Evolutionary conservation across 441 rosid species (phyloP).

Genomic region (Geranium incanum): DNA sequence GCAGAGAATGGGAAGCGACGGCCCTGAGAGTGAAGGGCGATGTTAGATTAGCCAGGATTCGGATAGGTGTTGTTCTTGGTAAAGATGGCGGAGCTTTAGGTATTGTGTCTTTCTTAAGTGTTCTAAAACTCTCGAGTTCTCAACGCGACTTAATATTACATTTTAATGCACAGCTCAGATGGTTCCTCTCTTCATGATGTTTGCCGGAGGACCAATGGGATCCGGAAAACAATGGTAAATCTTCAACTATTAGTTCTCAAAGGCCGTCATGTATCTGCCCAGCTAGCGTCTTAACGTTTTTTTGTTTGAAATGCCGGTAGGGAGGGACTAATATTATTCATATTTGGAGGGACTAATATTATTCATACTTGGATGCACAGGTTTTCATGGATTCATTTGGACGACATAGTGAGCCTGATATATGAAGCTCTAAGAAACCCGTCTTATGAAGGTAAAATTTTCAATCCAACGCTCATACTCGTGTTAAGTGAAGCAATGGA

Average conservation of each 20-base stretch:
- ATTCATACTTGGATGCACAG: conserved; percentile 22
- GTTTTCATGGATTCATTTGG: conserved; percentile 97
- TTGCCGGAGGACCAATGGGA: conserved; percentile 22
- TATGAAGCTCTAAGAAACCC: conserved; percentile 72
- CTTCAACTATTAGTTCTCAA: background rate
- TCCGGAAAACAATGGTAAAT: conserved; percentile 21
- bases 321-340: no score
- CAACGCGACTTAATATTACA: no score
- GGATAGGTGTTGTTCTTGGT: conserved; percentile 89
- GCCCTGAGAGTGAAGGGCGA: conserved; percentile 63
- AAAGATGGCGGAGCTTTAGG: conserved; percentile 97
- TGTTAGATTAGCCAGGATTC: conserved; percentile 76
- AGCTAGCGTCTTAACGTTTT: no score
- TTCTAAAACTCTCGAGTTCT: no score
- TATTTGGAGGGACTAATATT: no score
- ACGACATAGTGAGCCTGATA: conserved; percentile 73
- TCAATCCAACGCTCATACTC: no score
- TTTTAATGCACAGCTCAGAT: conserved; percentile 16
- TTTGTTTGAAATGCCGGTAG: no score
- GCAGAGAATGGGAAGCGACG: conserved; percentile 89
- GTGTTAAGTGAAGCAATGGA: background rate
- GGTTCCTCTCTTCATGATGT: conserved; percentile 20
- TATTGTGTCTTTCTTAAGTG: conserved; percentile 14
- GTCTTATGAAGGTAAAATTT: conserved; percentile 55
- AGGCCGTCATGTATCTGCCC: no score